phyloP scores from a whole-genome alignment of 345 rosid species.

The Clarkia xantiana region DNA sequence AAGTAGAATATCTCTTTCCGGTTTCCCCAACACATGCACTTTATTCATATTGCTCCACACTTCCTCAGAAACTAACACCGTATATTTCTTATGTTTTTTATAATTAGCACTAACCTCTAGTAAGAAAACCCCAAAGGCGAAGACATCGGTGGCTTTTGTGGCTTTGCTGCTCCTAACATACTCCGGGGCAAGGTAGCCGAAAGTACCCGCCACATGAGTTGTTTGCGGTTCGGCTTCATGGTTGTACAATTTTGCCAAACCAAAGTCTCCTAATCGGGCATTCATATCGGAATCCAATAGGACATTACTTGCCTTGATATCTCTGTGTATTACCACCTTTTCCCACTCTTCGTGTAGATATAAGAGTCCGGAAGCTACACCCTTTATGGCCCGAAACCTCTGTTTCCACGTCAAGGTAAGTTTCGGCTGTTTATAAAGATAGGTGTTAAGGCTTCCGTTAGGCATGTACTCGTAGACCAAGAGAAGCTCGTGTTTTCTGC shows the following conservation, averaged over 20 bases:
- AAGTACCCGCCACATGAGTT: slow-evolving; percentile 26
- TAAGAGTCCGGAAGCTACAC: slow-evolving; percentile 25
- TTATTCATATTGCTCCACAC: no score
- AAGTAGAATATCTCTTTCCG: no score
- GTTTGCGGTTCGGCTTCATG: slow-evolving; percentile 24
- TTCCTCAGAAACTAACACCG: no score
- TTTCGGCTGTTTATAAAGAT: slow-evolving; percentile 16
- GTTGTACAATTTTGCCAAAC: slow-evolving; percentile 28
- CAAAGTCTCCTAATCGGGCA: slow-evolving; percentile 33
- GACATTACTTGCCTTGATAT: slow-evolving; percentile 33
- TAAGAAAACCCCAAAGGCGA: slow-evolving; percentile 27
- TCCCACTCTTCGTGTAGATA: slow-evolving; percentile 37
- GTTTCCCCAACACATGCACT: no score
- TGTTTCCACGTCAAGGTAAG: slow-evolving; percentile 25
- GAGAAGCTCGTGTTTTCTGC: slow-evolving; percentile 33
- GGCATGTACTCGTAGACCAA: slow-evolving; percentile 49
- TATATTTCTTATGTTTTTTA: no score
- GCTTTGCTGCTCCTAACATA: slow-evolving; percentile 25
- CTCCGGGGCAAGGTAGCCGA: slow-evolving; percentile 44
- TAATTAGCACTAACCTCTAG: slow-evolving; percentile 32
- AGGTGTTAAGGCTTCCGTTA: slow-evolving; percentile 41
- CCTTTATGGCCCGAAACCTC: slow-evolving; percentile 21
- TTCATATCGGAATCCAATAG: slow-evolving; percentile 25
- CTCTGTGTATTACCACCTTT: slow-evolving; percentile 34
- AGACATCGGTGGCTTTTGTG: slow-evolving; percentile 25